Conservation (phyloP, 306 rosid species). For the Rosa chinensis region DNA sequence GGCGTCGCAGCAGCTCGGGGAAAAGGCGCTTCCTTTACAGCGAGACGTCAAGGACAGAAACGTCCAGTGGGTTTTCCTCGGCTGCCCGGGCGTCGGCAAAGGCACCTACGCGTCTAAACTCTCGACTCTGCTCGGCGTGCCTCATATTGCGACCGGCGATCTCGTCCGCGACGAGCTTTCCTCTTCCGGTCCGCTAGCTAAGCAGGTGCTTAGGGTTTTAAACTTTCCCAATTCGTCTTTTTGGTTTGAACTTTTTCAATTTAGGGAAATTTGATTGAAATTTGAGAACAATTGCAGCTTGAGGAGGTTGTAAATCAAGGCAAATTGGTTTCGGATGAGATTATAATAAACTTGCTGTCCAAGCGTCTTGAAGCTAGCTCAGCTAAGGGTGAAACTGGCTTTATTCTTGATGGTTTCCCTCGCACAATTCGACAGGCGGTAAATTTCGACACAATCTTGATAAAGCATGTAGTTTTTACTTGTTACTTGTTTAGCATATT, state of each 20-base stretch:
- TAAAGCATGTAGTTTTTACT: background rate
- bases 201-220: conserved; percentile 32
- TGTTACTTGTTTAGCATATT: background rate
- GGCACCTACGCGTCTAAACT: conserved; percentile 56
- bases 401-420: conserved; percentile 56
- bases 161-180: conserved; percentile 58
- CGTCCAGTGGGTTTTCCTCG: conserved; percentile 50
- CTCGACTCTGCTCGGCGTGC: conserved; percentile 44
- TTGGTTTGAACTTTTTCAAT: background rate
- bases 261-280: background rate
- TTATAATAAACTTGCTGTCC: conserved; percentile 42
- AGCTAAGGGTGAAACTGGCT: conserved; percentile 46
- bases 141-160: conserved; percentile 57
- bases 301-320: conserved; percentile 49
- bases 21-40: conserved; percentile 18
- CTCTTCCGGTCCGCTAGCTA: conserved; percentile 43
- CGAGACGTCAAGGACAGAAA: conserved; percentile 26
- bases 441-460: background rate
- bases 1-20: too few relatives aligned
- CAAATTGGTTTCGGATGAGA: conserved; percentile 52
- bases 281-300: conserved; percentile 27
- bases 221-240: background rate
- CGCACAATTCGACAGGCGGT: conserved; percentile 53
- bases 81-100: conserved; percentile 60
- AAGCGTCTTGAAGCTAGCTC: conserved; percentile 41